These are phyloP conservation scores for Effrenium voratum DNA, from an alignment of 73 alveolate species.

Conservation along the genomic window DNA sequence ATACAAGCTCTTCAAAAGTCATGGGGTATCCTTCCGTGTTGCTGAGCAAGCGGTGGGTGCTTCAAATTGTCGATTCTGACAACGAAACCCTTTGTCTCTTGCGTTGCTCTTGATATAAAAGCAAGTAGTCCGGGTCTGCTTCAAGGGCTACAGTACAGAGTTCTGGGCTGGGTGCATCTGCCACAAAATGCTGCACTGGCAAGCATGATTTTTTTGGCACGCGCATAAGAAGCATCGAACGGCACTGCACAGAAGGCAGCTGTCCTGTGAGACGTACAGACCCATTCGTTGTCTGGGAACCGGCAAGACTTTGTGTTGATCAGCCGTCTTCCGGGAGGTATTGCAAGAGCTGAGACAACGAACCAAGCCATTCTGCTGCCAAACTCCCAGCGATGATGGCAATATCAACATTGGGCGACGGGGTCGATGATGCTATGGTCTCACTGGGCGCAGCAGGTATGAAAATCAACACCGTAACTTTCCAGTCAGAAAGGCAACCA, in stretches of 20 bases:
- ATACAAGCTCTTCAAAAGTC: neutral
- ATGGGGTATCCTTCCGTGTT: neutral
- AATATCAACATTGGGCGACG: too few species aligned
- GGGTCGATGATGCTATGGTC: too few species aligned
- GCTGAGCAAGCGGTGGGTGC: neutral
- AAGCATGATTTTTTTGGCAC: neutral
- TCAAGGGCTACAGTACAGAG: neutral
- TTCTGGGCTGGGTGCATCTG: neutral
- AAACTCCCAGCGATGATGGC: neutral
- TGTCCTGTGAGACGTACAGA: neutral
- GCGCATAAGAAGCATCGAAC: neutral
- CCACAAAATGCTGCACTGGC: neutral
- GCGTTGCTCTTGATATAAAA: too few species aligned
- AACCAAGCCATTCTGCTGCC: neutral
- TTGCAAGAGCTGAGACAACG: neutral
- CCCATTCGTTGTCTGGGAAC: neutral
- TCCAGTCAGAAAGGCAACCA: neutral
- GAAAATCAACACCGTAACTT: neutral
- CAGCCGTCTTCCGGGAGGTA: conserved; percentile 1
- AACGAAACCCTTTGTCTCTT: too few species aligned
- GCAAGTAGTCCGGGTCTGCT: neutral
- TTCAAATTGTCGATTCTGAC: too few species aligned
- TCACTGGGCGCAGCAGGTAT: too few species aligned
- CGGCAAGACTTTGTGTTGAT: too few species aligned
- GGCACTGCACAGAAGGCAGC: neutral